These are phyloP conservation scores for Apiospora arundinis DNA, from an alignment of 2,329 filamentous ascomycete genomes.

Conservation along the genomic window DNA sequence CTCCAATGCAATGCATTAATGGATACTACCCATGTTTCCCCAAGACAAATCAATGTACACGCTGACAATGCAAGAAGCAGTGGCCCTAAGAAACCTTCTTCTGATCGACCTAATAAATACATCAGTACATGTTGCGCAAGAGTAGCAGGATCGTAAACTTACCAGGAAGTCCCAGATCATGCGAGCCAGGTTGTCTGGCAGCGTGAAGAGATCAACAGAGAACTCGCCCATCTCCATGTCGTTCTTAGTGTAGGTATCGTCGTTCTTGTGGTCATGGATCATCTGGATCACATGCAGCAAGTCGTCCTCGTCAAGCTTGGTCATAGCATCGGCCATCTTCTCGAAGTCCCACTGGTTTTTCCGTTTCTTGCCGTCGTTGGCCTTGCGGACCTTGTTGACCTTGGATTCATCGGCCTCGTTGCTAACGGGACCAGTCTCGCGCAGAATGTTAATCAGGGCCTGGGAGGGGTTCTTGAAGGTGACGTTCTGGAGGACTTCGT, in stretches of 20 bases:
- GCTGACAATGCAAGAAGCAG: conserved; percentile 1
- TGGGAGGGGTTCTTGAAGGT: conserved; percentile 93
- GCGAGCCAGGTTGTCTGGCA: conserved; percentile 87
- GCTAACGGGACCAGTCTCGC: conserved; percentile 85
- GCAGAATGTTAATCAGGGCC: conserved; percentile 77
- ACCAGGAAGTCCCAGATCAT: conserved; percentile 91
- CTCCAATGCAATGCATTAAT: conserved; percentile 23
- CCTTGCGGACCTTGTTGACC: conserved; percentile 65
- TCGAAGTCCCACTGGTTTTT: conserved; percentile 83
- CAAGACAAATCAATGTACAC: conserved; percentile 19
- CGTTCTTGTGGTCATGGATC: conserved; percentile 95
- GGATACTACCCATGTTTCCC: conserved; percentile 19
- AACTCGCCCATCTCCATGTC: conserved; percentile 98
- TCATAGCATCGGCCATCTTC: conserved; percentile 90
- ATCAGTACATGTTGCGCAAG: conserved; percentile 21
- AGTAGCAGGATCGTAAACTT: conserved; percentile 31
- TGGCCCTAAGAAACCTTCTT: conserved; percentile 33
- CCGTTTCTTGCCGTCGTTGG: conserved; percentile 76
- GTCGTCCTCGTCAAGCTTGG: conserved; percentile 88
- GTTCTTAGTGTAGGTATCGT: conserved; percentile 95
- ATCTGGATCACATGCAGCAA: conserved; percentile 94
- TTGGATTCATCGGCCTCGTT: conserved; percentile 68
- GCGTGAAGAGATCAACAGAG: conserved; percentile 97
- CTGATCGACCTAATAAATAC: conserved; percentile 34
- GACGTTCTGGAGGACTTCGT: conserved; percentile 82